Evolutionary conservation across 225 moss, liverwort and hornwort species (phyloP).

Genomic region (Pseudisothecium myosuroides): DNA sequence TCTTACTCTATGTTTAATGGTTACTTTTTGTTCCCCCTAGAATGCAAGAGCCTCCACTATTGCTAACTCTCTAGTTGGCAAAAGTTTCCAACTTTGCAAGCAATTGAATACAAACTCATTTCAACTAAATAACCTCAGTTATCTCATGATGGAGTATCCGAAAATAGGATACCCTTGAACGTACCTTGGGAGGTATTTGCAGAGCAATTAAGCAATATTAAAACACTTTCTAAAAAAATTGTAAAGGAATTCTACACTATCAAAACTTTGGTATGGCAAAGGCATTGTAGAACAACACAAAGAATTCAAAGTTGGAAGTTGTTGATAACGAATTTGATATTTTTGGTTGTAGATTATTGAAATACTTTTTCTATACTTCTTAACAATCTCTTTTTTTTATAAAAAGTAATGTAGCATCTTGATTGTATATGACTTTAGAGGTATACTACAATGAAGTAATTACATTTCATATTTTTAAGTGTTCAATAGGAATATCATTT

Average conservation of each 20-base stretch:
- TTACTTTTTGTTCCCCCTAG: fast-evolving
- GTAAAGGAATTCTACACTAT: neutral
- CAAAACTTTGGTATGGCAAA: neutral
- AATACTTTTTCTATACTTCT: neutral
- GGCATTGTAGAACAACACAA: neutral
- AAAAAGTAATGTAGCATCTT: neutral
- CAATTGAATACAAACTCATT: neutral
- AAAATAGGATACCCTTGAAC: too few relatives aligned
- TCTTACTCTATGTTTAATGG: neutral
- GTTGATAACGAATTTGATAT: neutral
- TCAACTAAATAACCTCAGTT: too few relatives aligned
- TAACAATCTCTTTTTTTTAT: neutral
- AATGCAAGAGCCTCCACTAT: fast-evolving
- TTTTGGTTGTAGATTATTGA: neutral
- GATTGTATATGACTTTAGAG: neutral
- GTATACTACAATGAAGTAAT: neutral
- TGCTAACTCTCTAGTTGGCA: neutral
- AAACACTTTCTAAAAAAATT: neutral
- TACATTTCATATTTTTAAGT: neutral
- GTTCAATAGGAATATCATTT: neutral
- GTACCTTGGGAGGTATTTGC: fast-evolving
- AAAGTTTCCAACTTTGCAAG: neutral
- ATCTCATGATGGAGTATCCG: fast-evolving
- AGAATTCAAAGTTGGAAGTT: neutral
- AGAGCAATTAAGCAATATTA: fast-evolving